Percentiles rank a stretch among this genome's conserved stretches.
Evolutionary conservation across 768 basidiomycete species (phyloP).

Genomic region (Boletus edulis): DNA sequence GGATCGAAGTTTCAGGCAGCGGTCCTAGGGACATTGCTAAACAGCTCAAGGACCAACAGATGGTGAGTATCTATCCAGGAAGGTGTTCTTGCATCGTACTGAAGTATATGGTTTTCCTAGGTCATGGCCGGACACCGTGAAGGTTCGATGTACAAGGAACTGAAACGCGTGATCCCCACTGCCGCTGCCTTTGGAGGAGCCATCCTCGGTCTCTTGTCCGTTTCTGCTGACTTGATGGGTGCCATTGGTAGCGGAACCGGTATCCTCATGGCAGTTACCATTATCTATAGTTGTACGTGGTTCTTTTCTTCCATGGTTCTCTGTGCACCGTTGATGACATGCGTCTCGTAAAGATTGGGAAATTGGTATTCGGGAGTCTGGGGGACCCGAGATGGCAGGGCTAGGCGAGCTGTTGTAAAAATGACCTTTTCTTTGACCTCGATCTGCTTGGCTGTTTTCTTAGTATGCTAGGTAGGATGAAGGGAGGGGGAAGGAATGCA

Average conservation of each 20-base stretch:
- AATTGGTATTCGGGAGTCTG: constrained; percentile 79
- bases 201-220: constrained; percentile 88
- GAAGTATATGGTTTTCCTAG: constrained; percentile 29
- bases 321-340: background rate
- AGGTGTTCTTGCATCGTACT: background rate
- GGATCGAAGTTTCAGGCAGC: constrained; percentile 98
- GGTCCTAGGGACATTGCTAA: constrained; percentile 96
- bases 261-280: constrained; percentile 97
- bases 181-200: constrained; percentile 97
- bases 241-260: constrained; percentile 95
- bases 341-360: constrained; percentile 70
- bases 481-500: background rate
- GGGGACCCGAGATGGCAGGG: constrained; percentile 80
- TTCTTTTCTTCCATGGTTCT: background rate
- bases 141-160: constrained; percentile 98
- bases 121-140: constrained; percentile 91
- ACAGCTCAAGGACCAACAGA: constrained; percentile 97
- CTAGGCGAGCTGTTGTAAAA: constrained; percentile 72
- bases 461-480: constrained; percentile 11
- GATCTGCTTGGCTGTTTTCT: background rate
- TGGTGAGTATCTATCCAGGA: constrained; percentile 48
- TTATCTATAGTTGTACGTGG: constrained; percentile 75
- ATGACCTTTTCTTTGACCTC: background rate
- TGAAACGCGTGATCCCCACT: constrained; percentile 96
- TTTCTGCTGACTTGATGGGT: constrained; percentile 91